Evolutionary conservation across 2,329 filamentous ascomycete genomes (phyloP).

Genomic region (Fusarium sp.): DNA sequence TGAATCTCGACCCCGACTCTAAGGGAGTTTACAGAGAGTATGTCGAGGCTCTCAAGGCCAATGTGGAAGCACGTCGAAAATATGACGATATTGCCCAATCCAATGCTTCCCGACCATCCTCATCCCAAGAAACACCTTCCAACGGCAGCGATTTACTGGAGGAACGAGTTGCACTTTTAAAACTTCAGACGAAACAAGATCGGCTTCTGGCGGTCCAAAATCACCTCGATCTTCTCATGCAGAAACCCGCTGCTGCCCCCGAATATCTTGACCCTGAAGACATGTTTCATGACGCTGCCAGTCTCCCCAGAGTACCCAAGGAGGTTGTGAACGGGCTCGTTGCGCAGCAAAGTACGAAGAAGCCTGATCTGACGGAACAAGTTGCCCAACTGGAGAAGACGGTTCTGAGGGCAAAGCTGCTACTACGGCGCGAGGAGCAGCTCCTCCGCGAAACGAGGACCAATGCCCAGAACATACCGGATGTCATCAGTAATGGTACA

Average conservation of each 20-base stretch:
- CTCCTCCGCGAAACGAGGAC: constrained; percentile 60
- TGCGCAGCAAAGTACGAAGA: constrained; percentile 51
- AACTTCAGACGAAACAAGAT: constrained; percentile 62
- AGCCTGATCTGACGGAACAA: constrained; percentile 58
- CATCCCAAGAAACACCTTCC: constrained; percentile 32
- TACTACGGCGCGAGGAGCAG: constrained; percentile 66
- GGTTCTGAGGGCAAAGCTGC: constrained; percentile 67
- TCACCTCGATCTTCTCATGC: constrained; percentile 61
- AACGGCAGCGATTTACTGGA: constrained; percentile 50
- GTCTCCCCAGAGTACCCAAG: constrained; percentile 62
- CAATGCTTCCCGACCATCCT: constrained; percentile 20
- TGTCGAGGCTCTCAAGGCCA: constrained; percentile 63
- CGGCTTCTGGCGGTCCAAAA: constrained; percentile 61
- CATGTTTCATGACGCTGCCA: constrained; percentile 56
- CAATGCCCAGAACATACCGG: constrained; percentile 49
- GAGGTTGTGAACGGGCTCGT: constrained; percentile 63
- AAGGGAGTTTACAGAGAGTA: constrained; percentile 65
- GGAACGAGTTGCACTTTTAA: constrained; percentile 62
- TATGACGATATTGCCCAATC: constrained; percentile 53
- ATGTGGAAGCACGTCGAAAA: constrained; percentile 61
- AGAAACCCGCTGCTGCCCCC: constrained; percentile 62
- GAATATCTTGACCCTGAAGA: constrained; percentile 61
- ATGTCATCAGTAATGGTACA: constrained; percentile 49
- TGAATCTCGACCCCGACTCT: constrained; percentile 50
- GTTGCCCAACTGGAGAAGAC: constrained; percentile 66